phyloP scores from a whole-genome alignment of 805 yeast genomes.

The Pichia occidentalis region DNA sequence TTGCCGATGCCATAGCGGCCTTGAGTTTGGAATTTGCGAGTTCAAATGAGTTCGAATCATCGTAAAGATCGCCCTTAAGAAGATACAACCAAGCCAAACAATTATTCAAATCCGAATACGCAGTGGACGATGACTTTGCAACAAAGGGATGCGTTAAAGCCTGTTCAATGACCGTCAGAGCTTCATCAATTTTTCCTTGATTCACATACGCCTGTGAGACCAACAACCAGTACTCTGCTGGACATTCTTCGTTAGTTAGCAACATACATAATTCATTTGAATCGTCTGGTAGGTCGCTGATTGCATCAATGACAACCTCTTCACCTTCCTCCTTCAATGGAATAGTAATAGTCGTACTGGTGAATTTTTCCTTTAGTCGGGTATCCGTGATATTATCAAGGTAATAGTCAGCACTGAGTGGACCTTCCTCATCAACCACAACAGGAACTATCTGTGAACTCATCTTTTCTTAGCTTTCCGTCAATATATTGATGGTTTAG shows the following conservation, averaged over 20 bases:
- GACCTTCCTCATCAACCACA: conserved; percentile 14
- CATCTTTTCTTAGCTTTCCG: conserved; percentile 2
- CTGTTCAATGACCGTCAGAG: conserved; percentile 53
- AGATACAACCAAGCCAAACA: conserved; percentile 71
- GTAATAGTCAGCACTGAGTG: conserved; percentile 25
- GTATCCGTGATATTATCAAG: conserved; percentile 18
- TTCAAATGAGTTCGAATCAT: conserved; percentile 21
- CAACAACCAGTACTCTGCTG: conserved; percentile 73
- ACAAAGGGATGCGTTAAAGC: conserved; percentile 41
- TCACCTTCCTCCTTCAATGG: conserved; percentile 75
- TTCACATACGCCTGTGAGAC: conserved; percentile 77
- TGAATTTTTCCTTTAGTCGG: conserved; percentile 19
- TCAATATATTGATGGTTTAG: too few relatives aligned
- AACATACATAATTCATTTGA: conserved; percentile 75
- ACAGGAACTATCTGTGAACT: conserved; percentile 3
- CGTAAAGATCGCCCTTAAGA: conserved; percentile 32
- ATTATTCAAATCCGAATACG: conserved; percentile 47
- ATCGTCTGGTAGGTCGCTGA: conserved; percentile 82
- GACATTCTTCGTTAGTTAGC: conserved; percentile 74
- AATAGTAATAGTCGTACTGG: conserved; percentile 35
- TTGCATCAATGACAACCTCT: conserved; percentile 76
- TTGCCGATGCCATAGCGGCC: conserved; percentile 37
- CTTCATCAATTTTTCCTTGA: conserved; percentile 50
- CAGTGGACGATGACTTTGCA: conserved; percentile 33
- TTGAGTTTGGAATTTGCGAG: conserved; percentile 31